Percentiles rank a stretch among this genome's conserved stretches.
These are phyloP conservation scores for Albifimbria verrucaria DNA, from an alignment of 2,329 filamentous ascomycete species.

Conservation along the genomic window DNA sequence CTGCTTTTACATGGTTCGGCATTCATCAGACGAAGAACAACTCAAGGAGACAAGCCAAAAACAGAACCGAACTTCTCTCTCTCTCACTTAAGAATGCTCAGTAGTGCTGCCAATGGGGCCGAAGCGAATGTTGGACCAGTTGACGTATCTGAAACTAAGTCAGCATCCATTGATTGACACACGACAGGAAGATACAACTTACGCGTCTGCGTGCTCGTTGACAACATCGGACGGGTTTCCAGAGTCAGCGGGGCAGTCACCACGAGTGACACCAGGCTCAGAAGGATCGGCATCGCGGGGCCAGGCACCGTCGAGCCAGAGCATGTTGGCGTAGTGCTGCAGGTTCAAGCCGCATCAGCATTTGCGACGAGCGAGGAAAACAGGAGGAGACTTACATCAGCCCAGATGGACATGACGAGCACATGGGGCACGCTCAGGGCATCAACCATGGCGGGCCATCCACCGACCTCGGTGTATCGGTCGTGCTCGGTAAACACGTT, in stretches of 20 bases:
- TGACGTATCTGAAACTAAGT: constrained; percentile 28
- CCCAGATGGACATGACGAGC: constrained; percentile 59
- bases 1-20: too few species aligned
- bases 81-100: neutral
- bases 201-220: constrained; percentile 11
- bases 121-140: constrained; percentile 46
- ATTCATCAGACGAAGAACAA: too few species aligned
- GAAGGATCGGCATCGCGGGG: constrained; percentile 31
- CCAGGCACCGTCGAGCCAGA: constrained; percentile 66
- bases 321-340: constrained; percentile 59
- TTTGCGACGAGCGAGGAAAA: neutral
- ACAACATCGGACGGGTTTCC: constrained; percentile 20
- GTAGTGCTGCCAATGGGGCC: constrained; percentile 33
- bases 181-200: constrained; percentile 1
- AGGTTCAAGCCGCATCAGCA: constrained; percentile 20
- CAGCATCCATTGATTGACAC: constrained; percentile 11
- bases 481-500: constrained; percentile 46
- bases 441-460: constrained; percentile 50
- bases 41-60: too few species aligned
- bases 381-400: constrained; percentile 30
- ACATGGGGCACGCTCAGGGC: constrained; percentile 59
- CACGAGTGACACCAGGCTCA: constrained; percentile 18
- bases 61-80: too few species aligned
- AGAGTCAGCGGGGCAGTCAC: constrained; percentile 19
- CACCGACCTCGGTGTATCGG: constrained; percentile 52